Conservation (phyloP, 306 rosid genomes). For the Senna tora region DNA sequence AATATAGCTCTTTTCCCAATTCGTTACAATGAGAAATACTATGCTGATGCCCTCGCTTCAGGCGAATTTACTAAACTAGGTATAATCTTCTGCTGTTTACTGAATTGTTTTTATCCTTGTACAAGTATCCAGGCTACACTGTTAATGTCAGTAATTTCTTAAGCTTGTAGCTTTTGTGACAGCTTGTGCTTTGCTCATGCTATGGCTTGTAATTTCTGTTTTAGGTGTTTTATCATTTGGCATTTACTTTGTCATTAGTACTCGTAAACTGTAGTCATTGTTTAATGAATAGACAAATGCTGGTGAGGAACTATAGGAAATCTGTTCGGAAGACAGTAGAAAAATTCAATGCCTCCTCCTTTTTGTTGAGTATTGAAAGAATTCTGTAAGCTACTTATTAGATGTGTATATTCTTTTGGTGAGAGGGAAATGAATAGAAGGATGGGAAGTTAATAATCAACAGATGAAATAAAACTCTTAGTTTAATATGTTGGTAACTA, state of each 20-base stretch:
- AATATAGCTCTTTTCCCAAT: constrained; percentile 92
- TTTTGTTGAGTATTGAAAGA: not conserved
- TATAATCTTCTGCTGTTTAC: constrained; percentile 11
- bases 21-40: constrained; percentile 94
- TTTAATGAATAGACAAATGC: not conserved
- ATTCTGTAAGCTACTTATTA: constrained; percentile 3
- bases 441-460: not conserved
- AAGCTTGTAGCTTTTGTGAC: not conserved
- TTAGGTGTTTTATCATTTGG: not conserved
- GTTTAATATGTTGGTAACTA: not conserved
- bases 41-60: constrained; percentile 84
- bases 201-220: not conserved
- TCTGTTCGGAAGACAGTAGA: not conserved
- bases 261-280: not conserved
- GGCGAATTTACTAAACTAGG: constrained; percentile 92
- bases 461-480: not conserved
- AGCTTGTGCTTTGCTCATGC: not conserved
- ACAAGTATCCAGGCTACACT: not conserved
- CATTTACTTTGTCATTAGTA: not conserved
- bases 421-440: not conserved
- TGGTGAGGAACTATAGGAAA: not conserved
- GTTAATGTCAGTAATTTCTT: not conserved
- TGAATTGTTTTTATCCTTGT: constrained; percentile 8
- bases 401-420: constrained; percentile 1
- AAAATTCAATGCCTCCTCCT: not conserved